Conservation (phyloP, 257 asterid species). For the Asclepias syriaca region DNA sequence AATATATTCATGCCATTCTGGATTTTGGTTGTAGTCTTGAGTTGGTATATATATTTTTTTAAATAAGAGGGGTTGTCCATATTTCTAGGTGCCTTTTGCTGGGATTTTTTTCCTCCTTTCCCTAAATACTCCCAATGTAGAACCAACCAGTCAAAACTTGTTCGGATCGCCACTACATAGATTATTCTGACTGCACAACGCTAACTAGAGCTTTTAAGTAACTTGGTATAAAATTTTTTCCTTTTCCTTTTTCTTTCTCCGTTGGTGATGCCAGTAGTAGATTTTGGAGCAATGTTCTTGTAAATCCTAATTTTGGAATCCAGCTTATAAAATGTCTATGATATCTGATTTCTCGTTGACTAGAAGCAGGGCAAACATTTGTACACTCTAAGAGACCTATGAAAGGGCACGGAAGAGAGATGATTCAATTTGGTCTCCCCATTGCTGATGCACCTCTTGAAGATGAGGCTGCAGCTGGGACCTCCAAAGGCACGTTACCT, state of each 20-base stretch:
- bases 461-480: conserved; percentile 49
- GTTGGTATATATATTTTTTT: too few species aligned
- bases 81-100: not conserved
- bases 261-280: conserved; percentile 3
- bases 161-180: not conserved
- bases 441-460: conserved; percentile 56
- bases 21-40: not conserved
- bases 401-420: conserved; percentile 93
- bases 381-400: conserved; percentile 61
- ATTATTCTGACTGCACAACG: not conserved
- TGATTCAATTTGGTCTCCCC: conserved; percentile 74
- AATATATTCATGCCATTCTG: not conserved
- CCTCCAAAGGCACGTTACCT: conserved; percentile 52
- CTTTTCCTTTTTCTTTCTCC: not conserved
- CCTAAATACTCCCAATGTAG: not conserved
- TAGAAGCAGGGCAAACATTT: conserved; percentile 67
- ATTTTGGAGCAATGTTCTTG: conserved; percentile 10
- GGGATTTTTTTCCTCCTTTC: not conserved
- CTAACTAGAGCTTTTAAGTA: not conserved
- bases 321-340: conserved; percentile 11
- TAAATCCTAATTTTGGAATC: conserved; percentile 9
- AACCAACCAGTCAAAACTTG: not conserved
- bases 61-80: too few species aligned
- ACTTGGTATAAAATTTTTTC: not conserved
- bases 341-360: conserved; percentile 22